Percentiles rank a stretch among this genome's conserved stretches.
These are phyloP conservation scores for Metschnikowia koreensis DNA, from an alignment of 805 yeast genomes.

Conservation along the genomic window DNA sequence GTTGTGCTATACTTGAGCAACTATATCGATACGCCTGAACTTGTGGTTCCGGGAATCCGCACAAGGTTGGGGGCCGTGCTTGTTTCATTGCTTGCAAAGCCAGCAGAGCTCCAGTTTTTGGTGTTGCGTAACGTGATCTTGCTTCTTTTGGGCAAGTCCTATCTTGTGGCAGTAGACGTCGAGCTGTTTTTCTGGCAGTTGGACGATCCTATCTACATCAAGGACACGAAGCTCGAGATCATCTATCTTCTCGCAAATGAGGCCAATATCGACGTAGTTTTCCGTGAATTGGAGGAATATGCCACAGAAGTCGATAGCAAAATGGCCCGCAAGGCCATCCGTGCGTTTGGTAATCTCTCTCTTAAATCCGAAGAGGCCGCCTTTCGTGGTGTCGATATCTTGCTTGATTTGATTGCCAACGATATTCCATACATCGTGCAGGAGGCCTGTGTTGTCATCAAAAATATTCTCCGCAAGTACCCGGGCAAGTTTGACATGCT, in stretches of 20 bases:
- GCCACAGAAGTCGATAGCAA: slow-evolving; percentile 84
- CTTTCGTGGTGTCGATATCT: slow-evolving; percentile 57
- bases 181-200: slow-evolving; percentile 77
- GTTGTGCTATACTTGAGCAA: slow-evolving; percentile 70
- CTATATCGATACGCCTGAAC: slow-evolving; percentile 58
- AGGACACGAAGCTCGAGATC: slow-evolving; percentile 87
- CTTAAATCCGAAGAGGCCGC: slow-evolving; percentile 68
- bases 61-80: slow-evolving; percentile 66
- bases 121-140: slow-evolving; percentile 78
- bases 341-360: slow-evolving; percentile 89
- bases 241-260: slow-evolving; percentile 75
- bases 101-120: slow-evolving; percentile 80
- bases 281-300: slow-evolving; percentile 78
- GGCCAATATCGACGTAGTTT: slow-evolving; percentile 55
- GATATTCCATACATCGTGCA: slow-evolving; percentile 75
- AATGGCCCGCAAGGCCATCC: slow-evolving; percentile 82
- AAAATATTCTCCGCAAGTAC: slow-evolving; percentile 73
- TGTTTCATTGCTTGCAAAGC: slow-evolving; percentile 66
- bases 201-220: slow-evolving; percentile 84
- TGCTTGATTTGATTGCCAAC: slow-evolving; percentile 58
- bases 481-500: slow-evolving; percentile 51
- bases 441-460: slow-evolving; percentile 73
- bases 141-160: slow-evolving; percentile 63
- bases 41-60: slow-evolving; percentile 53
- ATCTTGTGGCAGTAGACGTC: slow-evolving; percentile 64